Evolutionary conservation across 2,329 filamentous ascomycete genomes (phyloP).

Genomic region (Diaporthe sp.): DNA sequence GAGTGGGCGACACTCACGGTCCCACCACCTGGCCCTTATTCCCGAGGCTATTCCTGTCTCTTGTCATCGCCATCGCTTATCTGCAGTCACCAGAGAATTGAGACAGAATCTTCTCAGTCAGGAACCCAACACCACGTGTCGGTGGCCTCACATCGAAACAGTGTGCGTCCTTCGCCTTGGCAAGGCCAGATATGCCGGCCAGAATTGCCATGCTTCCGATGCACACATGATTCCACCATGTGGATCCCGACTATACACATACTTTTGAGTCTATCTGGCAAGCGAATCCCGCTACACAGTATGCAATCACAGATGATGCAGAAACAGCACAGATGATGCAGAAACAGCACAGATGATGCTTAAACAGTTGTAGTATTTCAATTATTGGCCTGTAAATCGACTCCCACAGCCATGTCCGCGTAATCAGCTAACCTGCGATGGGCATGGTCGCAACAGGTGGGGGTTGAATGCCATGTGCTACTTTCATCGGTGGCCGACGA

Average conservation of each 20-base stretch:
- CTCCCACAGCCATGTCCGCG: too few relatives aligned
- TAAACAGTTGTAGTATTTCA: too few relatives aligned
- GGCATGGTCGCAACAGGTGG: too few relatives aligned
- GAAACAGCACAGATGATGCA: background rate
- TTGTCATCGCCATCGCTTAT: background rate
- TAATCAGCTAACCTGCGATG: too few relatives aligned
- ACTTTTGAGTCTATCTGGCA: too few relatives aligned
- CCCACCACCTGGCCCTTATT: background rate
- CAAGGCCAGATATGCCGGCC: background rate
- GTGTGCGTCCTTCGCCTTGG: background rate
- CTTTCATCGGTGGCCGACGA: too few relatives aligned
- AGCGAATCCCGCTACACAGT: background rate
- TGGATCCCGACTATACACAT: background rate
- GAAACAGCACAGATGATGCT: too few relatives aligned
- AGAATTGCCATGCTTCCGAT: too few relatives aligned
- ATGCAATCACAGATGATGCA: background rate
- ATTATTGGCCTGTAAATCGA: too few relatives aligned
- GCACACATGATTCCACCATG: too few relatives aligned
- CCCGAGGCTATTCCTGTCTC: background rate
- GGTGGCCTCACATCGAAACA: background rate
- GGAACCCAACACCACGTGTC: too few relatives aligned
- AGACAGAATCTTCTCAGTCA: background rate
- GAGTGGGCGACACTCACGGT: background rate
- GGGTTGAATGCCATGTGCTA: too few relatives aligned
- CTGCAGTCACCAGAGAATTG: background rate